Percentiles rank a stretch among this genome's conserved stretches.
phyloP scores from a whole-genome alignment of 1,284 basidiomycete genomes.

The Tetrapyrgos nigripes region DNA sequence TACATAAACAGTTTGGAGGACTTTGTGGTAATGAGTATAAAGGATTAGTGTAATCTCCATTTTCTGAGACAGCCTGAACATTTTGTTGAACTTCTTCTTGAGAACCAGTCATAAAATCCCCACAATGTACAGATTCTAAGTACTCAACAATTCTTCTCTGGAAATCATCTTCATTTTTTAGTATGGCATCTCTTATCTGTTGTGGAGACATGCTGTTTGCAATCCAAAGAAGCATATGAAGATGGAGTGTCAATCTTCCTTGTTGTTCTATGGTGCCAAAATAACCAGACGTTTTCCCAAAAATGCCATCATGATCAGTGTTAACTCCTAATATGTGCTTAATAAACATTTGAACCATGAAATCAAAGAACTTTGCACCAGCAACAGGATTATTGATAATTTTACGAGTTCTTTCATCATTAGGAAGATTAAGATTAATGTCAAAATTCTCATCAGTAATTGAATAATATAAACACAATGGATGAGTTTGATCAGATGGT shows the following conservation, averaged over 20 bases:
- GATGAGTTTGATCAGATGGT: no score
- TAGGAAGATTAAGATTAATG: no score
- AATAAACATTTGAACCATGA: no score
- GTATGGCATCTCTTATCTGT: constrained; percentile 28
- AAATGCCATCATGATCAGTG: constrained; percentile 20
- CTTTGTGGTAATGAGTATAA: constrained; percentile 11
- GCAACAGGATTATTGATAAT: no score
- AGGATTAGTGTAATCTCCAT: constrained; percentile 5
- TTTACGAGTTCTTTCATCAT: no score
- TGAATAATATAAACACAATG: no score
- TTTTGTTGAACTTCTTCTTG: neutral
- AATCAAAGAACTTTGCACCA: no score
- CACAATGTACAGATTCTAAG: constrained; percentile 19
- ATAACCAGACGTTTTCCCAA: constrained; percentile 32
- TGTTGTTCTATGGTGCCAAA: constrained; percentile 44
- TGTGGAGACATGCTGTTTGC: constrained; percentile 28
- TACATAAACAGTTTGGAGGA: constrained; percentile 5
- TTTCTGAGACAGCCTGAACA: neutral
- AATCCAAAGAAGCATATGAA: constrained; percentile 40
- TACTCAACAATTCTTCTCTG: constrained; percentile 18
- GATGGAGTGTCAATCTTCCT: no score
- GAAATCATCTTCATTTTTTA: constrained; percentile 22
- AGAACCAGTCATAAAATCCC: constrained; percentile 18
- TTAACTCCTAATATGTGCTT: constrained; percentile 26
- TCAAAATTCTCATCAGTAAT: no score